Evolutionary conservation across 768 basidiomycete genomes (phyloP).

Genomic region (Russula olivacea): DNA sequence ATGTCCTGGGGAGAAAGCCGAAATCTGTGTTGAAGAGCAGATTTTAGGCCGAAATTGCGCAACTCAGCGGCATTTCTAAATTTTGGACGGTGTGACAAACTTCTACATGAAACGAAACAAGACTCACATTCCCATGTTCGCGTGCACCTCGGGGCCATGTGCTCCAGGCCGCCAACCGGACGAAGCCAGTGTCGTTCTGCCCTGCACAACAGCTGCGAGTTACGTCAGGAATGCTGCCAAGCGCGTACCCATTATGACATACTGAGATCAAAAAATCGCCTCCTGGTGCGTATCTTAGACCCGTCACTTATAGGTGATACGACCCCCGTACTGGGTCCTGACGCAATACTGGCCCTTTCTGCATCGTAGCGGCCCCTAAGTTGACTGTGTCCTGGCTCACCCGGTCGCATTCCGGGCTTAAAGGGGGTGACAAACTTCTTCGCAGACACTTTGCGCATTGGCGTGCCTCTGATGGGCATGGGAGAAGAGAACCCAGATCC

Average conservation of each 20-base stretch:
- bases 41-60: conserved; percentile 10
- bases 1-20: background rate
- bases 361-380: conserved; percentile 10
- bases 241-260: background rate
- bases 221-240: background rate
- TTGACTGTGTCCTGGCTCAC: conserved; percentile 35
- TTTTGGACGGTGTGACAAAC: background rate
- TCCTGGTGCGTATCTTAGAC: background rate
- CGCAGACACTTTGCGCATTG: conserved; percentile 5
- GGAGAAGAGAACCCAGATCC: conserved; percentile 15
- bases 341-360: background rate
- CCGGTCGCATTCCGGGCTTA: conserved; percentile 47
- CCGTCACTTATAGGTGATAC: background rate
- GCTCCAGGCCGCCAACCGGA: conserved; percentile 50
- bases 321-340: background rate
- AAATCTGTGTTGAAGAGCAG: conserved; percentile 17
- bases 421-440: conserved; percentile 53
- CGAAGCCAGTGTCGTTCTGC: conserved; percentile 41
- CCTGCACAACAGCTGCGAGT: conserved; percentile 14
- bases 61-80: conserved; percentile 21
- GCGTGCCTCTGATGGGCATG: background rate
- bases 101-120: background rate
- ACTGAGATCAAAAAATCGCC: conserved; percentile 21
- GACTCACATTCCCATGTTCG: conserved; percentile 46
- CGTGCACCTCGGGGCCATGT: conserved; percentile 40